Conservation (phyloP, 441 rosid genomes). For the Populus trichocarpa region DNA sequence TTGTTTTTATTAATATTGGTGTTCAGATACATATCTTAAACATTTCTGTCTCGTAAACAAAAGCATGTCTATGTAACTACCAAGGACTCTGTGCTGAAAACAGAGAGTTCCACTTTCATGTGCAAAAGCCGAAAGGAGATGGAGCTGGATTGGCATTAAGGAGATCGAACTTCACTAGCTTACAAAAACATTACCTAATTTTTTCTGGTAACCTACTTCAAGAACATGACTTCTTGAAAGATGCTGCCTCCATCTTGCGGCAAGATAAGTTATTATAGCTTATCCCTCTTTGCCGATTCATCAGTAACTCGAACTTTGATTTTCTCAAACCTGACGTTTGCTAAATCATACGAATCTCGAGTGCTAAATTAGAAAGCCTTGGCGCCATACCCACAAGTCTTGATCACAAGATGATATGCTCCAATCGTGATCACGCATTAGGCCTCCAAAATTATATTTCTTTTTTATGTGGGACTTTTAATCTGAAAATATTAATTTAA, state of each 20-base stretch:
- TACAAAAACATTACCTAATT: slow-evolving; percentile 23
- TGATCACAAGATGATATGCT: neutral
- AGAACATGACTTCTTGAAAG: neutral
- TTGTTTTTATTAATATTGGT: no score
- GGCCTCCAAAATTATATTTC: neutral
- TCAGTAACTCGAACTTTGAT: neutral
- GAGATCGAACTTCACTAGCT: neutral
- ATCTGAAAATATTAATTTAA: neutral
- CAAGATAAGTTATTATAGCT: neutral
- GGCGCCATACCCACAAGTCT: neutral
- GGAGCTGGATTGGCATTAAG: neutral
- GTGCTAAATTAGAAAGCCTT: neutral
- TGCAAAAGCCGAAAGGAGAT: neutral
- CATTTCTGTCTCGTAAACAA: neutral
- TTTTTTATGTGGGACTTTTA: neutral
- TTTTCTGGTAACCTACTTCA: slow-evolving; percentile 17
- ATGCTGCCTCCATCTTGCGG: neutral
- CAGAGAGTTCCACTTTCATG: neutral
- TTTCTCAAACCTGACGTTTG: neutral
- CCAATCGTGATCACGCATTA: neutral
- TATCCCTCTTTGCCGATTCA: neutral
- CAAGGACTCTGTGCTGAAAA: neutral
- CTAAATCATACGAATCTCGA: neutral
- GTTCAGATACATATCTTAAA: no score
- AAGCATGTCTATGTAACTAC: neutral